Percentiles rank a stretch among this genome's conserved stretches.
These are phyloP conservation scores for Leccinellum luteum DNA, from an alignment of 768 basidiomycete genomes.

Conservation along the genomic window DNA sequence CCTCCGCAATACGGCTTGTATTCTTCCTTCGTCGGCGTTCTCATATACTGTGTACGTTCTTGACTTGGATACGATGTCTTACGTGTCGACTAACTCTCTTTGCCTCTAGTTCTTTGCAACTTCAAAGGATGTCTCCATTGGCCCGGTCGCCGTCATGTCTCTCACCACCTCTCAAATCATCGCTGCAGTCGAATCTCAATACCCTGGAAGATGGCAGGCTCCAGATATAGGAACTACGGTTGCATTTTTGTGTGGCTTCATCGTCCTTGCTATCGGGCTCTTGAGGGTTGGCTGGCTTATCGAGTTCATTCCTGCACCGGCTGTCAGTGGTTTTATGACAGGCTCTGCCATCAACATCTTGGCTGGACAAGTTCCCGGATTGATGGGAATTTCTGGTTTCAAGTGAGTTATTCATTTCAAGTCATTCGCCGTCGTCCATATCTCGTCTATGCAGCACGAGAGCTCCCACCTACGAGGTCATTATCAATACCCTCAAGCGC, in stretches of 20 bases:
- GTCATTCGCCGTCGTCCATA: neutral
- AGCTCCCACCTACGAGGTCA: slow-evolving; percentile 78
- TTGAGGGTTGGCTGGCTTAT: slow-evolving; percentile 91
- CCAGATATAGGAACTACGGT: slow-evolving; percentile 82
- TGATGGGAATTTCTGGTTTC: slow-evolving; percentile 87
- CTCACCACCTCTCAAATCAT: slow-evolving; percentile 84
- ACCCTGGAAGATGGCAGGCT: slow-evolving; percentile 57
- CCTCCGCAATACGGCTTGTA: slow-evolving; percentile 89
- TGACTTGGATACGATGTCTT: neutral
- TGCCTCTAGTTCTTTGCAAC: slow-evolving; percentile 82
- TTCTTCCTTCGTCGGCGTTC: slow-evolving; percentile 86
- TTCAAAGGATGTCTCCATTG: slow-evolving; percentile 98
- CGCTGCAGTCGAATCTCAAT: slow-evolving; percentile 49
- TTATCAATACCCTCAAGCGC: slow-evolving; percentile 91
- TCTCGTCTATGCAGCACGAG: slow-evolving; percentile 58
- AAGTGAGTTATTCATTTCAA: slow-evolving; percentile 50
- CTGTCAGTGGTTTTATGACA: slow-evolving; percentile 92
- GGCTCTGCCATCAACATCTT: slow-evolving; percentile 95
- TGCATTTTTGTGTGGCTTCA: slow-evolving; percentile 87
- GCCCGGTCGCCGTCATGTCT: slow-evolving; percentile 98
- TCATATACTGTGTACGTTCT: slow-evolving; percentile 72
- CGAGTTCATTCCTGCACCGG: slow-evolving; percentile 88
- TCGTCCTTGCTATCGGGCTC: slow-evolving; percentile 86
- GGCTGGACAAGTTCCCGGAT: slow-evolving; percentile 80
- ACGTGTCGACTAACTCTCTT: neutral